Evolutionary conservation across 1,284 basidiomycete species (phyloP).

Genomic region (Rhodofomes roseus): DNA sequence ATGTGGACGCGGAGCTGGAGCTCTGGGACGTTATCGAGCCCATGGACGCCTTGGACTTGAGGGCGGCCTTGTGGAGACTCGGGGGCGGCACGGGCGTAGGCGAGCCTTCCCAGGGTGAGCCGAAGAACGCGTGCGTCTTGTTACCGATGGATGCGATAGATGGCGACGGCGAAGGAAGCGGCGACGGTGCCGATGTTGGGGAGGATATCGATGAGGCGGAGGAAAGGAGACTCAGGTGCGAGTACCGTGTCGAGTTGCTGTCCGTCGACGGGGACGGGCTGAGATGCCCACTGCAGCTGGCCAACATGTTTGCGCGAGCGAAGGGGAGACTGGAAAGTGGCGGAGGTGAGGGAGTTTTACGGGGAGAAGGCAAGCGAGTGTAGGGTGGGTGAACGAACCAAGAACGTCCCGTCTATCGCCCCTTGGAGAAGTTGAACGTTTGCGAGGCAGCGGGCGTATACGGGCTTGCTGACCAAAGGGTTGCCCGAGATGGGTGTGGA

Average conservation of each 20-base stretch:
- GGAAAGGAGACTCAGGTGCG: slow-evolving; percentile 26
- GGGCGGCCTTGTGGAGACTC: slow-evolving; percentile 21
- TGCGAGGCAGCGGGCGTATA: neutral
- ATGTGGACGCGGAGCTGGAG: slow-evolving; percentile 14
- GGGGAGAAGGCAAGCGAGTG: neutral
- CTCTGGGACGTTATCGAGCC: neutral
- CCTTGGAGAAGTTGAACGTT: neutral
- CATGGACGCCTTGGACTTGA: slow-evolving; percentile 13
- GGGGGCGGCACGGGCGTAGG: slow-evolving; percentile 22
- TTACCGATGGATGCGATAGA: slow-evolving; percentile 21
- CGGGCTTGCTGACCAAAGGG: neutral
- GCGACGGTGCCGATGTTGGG: slow-evolving; percentile 10
- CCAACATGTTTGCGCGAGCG: slow-evolving; percentile 19
- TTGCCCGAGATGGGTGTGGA: neutral
- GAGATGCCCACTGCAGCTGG: slow-evolving; percentile 24
- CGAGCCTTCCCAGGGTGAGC: slow-evolving; percentile 25
- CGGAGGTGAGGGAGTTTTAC: neutral
- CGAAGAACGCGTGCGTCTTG: slow-evolving; percentile 32
- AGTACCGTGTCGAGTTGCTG: slow-evolving; percentile 23
- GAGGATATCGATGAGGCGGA: slow-evolving; percentile 24
- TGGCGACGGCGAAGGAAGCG: slow-evolving; percentile 18
- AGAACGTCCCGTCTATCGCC: neutral
- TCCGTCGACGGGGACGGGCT: slow-evolving; percentile 22
- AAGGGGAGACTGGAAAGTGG: neutral
- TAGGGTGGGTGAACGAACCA: neutral